A percentile compares a stretch with the other conserved stretches of the same genome.
These are phyloP conservation scores for Naematelia aurantialba DNA, from an alignment of 768 basidiomycete species.

Conservation along the genomic window DNA sequence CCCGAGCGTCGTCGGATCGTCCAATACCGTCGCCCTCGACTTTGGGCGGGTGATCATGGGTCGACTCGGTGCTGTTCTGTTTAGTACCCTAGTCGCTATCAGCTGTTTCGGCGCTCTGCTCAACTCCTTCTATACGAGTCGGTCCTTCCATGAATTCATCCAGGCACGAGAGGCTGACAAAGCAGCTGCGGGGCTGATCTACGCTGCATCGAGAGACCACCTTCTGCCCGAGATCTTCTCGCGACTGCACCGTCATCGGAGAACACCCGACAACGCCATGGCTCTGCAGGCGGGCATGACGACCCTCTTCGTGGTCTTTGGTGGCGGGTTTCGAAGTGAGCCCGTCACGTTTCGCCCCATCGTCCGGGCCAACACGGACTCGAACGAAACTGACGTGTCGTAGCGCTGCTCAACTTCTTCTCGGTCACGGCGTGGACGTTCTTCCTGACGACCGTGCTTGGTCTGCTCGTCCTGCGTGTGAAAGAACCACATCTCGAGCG, in stretches of 20 bases:
- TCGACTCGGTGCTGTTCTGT: slow-evolving; percentile 75
- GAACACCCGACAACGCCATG: slow-evolving; percentile 85
- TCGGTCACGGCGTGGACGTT: slow-evolving; percentile 50
- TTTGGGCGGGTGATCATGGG: slow-evolving; percentile 86
- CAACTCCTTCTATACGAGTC: slow-evolving; percentile 54
- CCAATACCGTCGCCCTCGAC: slow-evolving; percentile 60
- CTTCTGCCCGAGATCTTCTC: slow-evolving; percentile 84
- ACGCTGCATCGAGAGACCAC: slow-evolving; percentile 79
- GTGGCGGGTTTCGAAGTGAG: slow-evolving; percentile 73
- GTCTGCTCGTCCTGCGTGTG: slow-evolving; percentile 77
- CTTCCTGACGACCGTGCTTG: slow-evolving; percentile 56
- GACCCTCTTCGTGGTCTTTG: slow-evolving; percentile 69
- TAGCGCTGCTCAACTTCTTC: slow-evolving; percentile 73
- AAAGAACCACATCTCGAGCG: slow-evolving; percentile 87
- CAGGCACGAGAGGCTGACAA: slow-evolving; percentile 56
- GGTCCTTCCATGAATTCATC: slow-evolving; percentile 5
- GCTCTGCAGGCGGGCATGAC: slow-evolving; percentile 72
- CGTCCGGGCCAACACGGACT: too few relatives aligned
- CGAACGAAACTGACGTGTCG: slow-evolving; percentile 4
- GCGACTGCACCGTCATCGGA: slow-evolving; percentile 65
- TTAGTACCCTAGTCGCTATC: slow-evolving; percentile 85
- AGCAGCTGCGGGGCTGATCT: slow-evolving; percentile 74
- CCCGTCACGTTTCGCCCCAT: not conserved
- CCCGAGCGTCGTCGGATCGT: slow-evolving; percentile 39
- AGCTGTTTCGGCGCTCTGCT: slow-evolving; percentile 95